Evolutionary conservation across 495 filamentous ascomycete species (phyloP).

Genomic region (Penicillium maclennaniae): DNA sequence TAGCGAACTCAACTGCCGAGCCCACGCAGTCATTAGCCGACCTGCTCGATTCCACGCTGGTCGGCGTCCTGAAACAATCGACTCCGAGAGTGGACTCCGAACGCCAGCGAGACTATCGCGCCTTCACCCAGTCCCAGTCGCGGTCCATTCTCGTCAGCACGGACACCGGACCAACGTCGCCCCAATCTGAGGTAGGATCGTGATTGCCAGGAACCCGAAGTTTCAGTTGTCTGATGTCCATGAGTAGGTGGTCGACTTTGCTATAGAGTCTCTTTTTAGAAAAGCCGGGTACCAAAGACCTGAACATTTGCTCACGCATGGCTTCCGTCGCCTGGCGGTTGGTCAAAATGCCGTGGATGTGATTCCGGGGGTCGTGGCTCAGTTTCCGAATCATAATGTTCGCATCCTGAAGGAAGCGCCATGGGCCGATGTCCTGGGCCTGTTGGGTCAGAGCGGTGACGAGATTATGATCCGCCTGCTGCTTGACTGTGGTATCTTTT

Average conservation of each 20-base stretch:
- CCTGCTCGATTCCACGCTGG: slow-evolving; percentile 65
- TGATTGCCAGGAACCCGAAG: not conserved
- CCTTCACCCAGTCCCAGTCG: slow-evolving; percentile 60
- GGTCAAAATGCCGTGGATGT: slow-evolving; percentile 32
- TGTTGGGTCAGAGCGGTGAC: slow-evolving; percentile 75
- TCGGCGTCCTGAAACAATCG: slow-evolving; percentile 49
- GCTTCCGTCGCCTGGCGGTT: slow-evolving; percentile 52
- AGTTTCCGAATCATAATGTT: slow-evolving; percentile 67
- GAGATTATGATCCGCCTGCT: slow-evolving; percentile 77
- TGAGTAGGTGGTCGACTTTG: slow-evolving; percentile 76
- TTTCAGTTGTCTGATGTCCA: slow-evolving; percentile 20
- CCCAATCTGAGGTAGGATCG: slow-evolving; percentile 59
- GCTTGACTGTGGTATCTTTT: slow-evolving; percentile 74
- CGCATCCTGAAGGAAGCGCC: slow-evolving; percentile 60
- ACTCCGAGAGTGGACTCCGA: slow-evolving; percentile 34
- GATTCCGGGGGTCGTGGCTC: slow-evolving; percentile 51
- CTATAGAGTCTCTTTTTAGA: slow-evolving; percentile 71
- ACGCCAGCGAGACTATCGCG: slow-evolving; percentile 54
- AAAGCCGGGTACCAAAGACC: slow-evolving; percentile 50
- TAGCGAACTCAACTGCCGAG: slow-evolving; percentile 10
- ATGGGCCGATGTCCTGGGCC: slow-evolving; percentile 67
- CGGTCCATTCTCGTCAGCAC: slow-evolving; percentile 32
- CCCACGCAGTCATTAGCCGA: slow-evolving; percentile 32
- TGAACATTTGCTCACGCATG: slow-evolving; percentile 74
- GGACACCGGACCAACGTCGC: slow-evolving; percentile 36